Percentiles rank a stretch among this genome's conserved stretches.
phyloP scores from a whole-genome alignment of 1,139 yeast genomes.

The Sugiyamaella paludigena region DNA sequence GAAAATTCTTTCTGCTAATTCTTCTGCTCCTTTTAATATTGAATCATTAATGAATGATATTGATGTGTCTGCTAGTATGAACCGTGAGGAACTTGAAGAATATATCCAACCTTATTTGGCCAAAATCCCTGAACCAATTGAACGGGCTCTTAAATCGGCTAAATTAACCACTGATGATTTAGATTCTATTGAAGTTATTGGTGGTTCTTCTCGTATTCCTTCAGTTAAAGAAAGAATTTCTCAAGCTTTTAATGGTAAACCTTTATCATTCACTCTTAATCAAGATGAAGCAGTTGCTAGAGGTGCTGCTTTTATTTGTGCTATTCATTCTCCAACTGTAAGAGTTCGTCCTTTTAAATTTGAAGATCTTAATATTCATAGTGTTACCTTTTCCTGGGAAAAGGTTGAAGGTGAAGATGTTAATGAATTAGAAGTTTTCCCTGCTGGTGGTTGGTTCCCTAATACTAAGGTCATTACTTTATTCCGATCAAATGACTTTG shows the following conservation, averaged over 20 bases:
- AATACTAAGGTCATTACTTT: conserved; percentile 92
- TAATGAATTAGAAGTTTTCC: conserved; percentile 94
- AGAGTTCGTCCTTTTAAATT: conserved; percentile 99
- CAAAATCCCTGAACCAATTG: conserved; percentile 73
- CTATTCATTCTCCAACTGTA: conserved; percentile 97
- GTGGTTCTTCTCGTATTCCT: conserved; percentile 99
- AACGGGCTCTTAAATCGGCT: conserved; percentile 78
- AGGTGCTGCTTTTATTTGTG: conserved; percentile 99
- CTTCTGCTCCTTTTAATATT: conserved; percentile 90
- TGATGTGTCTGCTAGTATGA: conserved; percentile 86
- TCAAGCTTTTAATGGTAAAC: conserved; percentile 83
- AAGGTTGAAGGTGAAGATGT: conserved; percentile 87
- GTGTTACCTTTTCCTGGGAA: conserved; percentile 95
- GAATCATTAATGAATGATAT: conserved; percentile 97
- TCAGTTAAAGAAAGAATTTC: conserved; percentile 76
- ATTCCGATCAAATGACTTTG: conserved; percentile 87
- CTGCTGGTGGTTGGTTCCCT: conserved; percentile 90
- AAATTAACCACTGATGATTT: conserved; percentile 68
- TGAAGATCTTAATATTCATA: conserved; percentile 88
- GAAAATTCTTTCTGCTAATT: conserved; percentile 94
- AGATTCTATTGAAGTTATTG: conserved; percentile 91
- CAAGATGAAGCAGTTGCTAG: conserved; percentile 99
- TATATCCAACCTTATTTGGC: conserved; percentile 77
- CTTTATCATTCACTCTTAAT: conserved; percentile 89
- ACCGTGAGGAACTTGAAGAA: conserved; percentile 91